phyloP scores from a whole-genome alignment of 2,329 filamentous ascomycete species.

The Parafenestella ontariensis region DNA sequence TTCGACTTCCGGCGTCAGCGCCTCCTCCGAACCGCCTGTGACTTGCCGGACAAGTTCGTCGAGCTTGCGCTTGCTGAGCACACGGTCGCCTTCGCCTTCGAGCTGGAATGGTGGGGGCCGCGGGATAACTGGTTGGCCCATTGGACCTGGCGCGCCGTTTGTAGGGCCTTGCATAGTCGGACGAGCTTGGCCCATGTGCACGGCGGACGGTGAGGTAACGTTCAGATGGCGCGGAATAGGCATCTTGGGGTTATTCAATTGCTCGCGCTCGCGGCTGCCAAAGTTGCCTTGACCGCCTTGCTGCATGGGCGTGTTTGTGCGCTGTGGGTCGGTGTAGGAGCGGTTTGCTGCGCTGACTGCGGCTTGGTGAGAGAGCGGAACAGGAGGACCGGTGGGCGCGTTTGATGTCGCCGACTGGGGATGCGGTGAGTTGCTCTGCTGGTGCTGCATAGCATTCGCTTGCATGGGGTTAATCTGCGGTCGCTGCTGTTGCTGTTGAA shows the following conservation, averaged over 20 bases:
- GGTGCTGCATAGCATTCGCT: conserved; percentile 40
- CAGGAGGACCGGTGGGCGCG: conserved; percentile 38
- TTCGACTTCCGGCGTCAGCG: conserved; percentile 90
- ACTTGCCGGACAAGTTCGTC: conserved; percentile 95
- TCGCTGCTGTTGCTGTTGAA: conserved; percentile 39
- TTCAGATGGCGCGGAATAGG: conserved; percentile 84
- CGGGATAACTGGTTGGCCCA: conserved; percentile 84
- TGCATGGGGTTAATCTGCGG: conserved; percentile 49
- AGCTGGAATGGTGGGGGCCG: conserved; percentile 85
- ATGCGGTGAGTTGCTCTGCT: conserved; percentile 48
- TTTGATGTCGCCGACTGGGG: conserved; percentile 44
- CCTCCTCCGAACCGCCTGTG: conserved; percentile 80
- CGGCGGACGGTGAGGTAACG: conserved; percentile 74
- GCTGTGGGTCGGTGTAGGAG: conserved; percentile 46
- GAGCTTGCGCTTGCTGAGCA: conserved; percentile 97
- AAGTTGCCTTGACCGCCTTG: conserved; percentile 40
- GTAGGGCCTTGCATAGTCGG: conserved; percentile 84
- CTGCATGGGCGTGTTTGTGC: conserved; percentile 45
- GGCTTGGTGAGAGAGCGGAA: conserved; percentile 53
- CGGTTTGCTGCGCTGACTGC: conserved; percentile 53
- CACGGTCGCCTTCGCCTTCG: conserved; percentile 88
- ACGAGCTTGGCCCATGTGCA: conserved; percentile 72
- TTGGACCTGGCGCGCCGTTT: conserved; percentile 78
- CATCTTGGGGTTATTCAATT: conserved; percentile 68
- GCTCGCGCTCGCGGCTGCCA: conserved; percentile 47